phyloP scores from a whole-genome alignment of 148 eudicot species.

The Suaeda aralocaspica region DNA sequence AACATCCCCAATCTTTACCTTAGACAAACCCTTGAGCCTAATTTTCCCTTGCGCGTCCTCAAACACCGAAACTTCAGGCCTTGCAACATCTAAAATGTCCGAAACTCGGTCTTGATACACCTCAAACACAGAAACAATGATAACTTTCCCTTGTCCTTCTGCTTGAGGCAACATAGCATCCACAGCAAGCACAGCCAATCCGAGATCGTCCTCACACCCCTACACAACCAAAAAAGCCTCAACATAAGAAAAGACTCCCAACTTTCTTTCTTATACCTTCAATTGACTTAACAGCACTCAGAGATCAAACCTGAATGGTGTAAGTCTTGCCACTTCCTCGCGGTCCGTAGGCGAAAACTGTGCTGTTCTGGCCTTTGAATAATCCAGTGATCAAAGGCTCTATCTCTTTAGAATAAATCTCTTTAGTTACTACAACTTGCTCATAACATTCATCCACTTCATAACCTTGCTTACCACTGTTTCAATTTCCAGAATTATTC shows the following conservation, averaged over 20 bases:
- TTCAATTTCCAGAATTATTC: background rate
- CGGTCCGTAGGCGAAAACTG: conserved; percentile 77
- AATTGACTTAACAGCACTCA: background rate
- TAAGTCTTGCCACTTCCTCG: conserved; percentile 83
- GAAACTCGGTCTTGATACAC: conserved; percentile 60
- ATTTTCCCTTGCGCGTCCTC: conserved; percentile 73
- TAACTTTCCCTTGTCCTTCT: conserved; percentile 38
- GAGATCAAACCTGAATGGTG: conserved; percentile 53
- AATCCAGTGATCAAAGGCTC: conserved; percentile 53
- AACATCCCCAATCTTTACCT: conserved; percentile 34
- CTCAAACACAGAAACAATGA: conserved; percentile 69
- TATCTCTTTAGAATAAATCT: conserved; percentile 53
- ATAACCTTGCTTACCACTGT: conserved; percentile 49
- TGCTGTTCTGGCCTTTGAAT: conserved; percentile 50
- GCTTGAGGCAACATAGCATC: conserved; percentile 46
- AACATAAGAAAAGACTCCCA: background rate
- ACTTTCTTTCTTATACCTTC: background rate
- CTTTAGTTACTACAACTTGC: conserved; percentile 37
- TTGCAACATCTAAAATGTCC: conserved; percentile 57
- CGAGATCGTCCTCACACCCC: conserved; percentile 69
- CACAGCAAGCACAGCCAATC: conserved; percentile 52
- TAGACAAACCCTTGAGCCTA: conserved; percentile 73
- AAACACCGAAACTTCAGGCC: conserved; percentile 55
- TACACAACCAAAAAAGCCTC: conserved; percentile 1
- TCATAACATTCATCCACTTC: conserved; percentile 75